Conservation (phyloP, 2,329 filamentous ascomycete species). For the Penicillium janthinellum region DNA sequence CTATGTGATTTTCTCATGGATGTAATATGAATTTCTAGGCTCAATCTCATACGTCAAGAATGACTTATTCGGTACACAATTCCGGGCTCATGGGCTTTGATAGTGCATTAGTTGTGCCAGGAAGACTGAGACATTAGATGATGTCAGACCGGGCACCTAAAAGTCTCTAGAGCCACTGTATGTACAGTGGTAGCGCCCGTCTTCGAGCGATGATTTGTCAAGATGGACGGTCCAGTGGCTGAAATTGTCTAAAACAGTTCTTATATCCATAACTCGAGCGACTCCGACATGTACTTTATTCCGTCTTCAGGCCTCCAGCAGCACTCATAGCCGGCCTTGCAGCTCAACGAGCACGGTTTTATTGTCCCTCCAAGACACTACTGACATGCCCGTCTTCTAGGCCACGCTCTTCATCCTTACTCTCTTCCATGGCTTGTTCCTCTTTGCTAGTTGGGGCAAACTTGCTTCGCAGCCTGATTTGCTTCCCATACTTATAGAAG, state of each 20-base stretch:
- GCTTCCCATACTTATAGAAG: slow-evolving; percentile 47
- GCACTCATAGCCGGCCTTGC: background rate
- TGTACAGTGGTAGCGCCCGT: background rate
- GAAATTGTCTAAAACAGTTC: background rate
- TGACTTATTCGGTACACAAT: background rate
- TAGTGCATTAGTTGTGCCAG: background rate
- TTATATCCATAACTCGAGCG: background rate
- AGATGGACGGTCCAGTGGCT: background rate
- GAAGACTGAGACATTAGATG: background rate
- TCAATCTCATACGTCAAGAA: background rate
- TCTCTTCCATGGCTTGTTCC: background rate
- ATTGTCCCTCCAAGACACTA: background rate
- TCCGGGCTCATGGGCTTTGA: background rate
- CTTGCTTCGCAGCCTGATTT: slow-evolving; percentile 47
- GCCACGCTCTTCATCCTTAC: slow-evolving; percentile 1
- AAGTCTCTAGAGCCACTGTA: background rate
- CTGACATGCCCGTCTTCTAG: background rate
- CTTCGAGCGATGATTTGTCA: background rate
- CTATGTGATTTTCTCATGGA: background rate
- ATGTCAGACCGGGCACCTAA: background rate
- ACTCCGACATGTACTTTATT: background rate
- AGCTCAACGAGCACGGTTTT: background rate
- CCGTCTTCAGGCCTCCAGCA: background rate
- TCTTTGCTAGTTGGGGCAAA: slow-evolving; percentile 35
- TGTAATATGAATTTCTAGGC: background rate